Percentiles rank a stretch among this genome's conserved stretches.
Conservation (phyloP, 257 asterid species). For the Penstemon eatonii region DNA sequence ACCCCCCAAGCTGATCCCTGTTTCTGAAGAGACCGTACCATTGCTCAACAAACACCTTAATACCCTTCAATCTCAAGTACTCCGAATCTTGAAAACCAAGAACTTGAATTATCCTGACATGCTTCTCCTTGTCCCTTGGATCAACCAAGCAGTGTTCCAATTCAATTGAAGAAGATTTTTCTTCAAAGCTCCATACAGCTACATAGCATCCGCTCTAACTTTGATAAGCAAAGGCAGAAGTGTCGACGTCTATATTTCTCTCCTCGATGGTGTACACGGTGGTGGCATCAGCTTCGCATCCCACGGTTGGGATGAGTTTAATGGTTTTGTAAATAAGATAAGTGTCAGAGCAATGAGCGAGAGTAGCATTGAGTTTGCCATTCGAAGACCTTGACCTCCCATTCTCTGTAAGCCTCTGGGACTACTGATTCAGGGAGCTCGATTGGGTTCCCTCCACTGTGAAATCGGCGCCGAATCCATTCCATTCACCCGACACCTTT, state of each 20-base stretch:
- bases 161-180: constrained; percentile 31
- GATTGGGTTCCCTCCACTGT: constrained; percentile 50
- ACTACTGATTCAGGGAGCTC: constrained; percentile 83
- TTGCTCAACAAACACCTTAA: constrained; percentile 71
- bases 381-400: constrained; percentile 88
- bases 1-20: constrained; percentile 97
- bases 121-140: constrained; percentile 57
- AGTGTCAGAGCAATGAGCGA: constrained; percentile 41
- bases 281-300: constrained; percentile 97
- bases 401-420: constrained; percentile 84
- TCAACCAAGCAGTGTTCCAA: constrained; percentile 81
- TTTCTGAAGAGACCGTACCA: constrained; percentile 96
- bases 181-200: constrained; percentile 45
- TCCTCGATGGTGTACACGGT: constrained; percentile 53
- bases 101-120: constrained; percentile 63
- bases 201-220: constrained; percentile 60
- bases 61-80: constrained; percentile 34
- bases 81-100: constrained; percentile 29
- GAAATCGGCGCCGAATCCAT: constrained; percentile 90
- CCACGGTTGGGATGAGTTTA: constrained; percentile 83
- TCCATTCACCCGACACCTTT: constrained; percentile 92
- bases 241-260: constrained; percentile 28
- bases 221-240: constrained; percentile 57
- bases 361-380: constrained; percentile 96
- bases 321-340: constrained; percentile 57